Percentiles rank a stretch among this genome's conserved stretches.
Conservation (phyloP, 495 filamentous ascomycete species). For the Parachaetomium inaequale region DNA sequence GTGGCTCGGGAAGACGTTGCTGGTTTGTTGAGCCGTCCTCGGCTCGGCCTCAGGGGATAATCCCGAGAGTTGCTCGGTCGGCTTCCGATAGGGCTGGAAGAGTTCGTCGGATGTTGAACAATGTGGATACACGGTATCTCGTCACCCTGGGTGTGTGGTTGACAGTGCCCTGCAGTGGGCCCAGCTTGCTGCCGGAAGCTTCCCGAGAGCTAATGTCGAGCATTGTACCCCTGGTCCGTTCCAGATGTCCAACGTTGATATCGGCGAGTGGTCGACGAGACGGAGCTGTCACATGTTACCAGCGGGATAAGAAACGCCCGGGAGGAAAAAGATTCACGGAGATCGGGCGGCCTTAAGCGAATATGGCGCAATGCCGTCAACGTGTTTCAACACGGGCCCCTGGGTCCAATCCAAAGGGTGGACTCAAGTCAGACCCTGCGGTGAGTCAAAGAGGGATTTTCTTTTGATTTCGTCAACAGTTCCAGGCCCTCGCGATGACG, state of each 20-base stretch:
- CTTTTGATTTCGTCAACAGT: background rate
- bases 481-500: background rate
- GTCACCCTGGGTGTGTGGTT: background rate
- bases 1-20: background rate
- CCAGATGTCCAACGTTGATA: too few species aligned
- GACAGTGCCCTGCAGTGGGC: too few species aligned
- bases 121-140: background rate
- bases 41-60: background rate
- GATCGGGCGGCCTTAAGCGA: background rate
- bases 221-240: too few species aligned
- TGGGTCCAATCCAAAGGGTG: background rate
- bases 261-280: too few species aligned
- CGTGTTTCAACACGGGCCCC: background rate
- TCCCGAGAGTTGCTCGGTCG: conserved; percentile 2
- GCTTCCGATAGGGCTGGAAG: background rate
- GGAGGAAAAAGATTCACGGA: background rate
- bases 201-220: too few species aligned
- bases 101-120: background rate
- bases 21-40: background rate
- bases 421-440: too few species aligned
- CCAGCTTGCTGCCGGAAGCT: too few species aligned
- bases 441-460: conserved; percentile 11
- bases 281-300: conserved; percentile 8
- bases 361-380: conserved; percentile 12
- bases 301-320: background rate